Conservation (phyloP, 2,329 filamentous ascomycete species). For the Fusarium sp. region DNA sequence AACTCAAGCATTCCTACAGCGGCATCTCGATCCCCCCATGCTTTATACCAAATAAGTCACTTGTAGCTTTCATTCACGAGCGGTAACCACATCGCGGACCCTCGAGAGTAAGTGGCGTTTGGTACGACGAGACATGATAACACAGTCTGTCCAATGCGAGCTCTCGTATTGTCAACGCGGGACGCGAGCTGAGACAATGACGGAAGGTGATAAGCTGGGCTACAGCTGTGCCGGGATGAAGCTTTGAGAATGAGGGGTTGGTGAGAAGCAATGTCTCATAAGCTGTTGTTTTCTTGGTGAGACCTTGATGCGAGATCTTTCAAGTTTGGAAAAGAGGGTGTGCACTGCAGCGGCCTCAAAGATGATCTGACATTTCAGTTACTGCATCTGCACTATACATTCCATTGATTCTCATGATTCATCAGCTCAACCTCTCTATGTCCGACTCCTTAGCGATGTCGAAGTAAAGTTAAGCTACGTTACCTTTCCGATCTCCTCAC, state of each 20-base stretch:
- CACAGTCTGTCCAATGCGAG: background rate
- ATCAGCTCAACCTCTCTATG: background rate
- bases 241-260: background rate
- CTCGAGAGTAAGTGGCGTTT: constrained; percentile 13
- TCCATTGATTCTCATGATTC: background rate
- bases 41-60: constrained; percentile 20
- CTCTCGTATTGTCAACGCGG: background rate
- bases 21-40: background rate
- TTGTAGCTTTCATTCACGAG: background rate
- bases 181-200: background rate
- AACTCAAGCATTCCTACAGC: background rate
- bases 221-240: background rate
- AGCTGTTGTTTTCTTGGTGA: background rate
- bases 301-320: constrained; percentile 4
- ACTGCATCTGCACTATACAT: accelerated
- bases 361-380: background rate
- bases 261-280: constrained; percentile 11
- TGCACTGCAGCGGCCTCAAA: background rate
- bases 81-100: background rate
- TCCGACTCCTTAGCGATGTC: too few species aligned
- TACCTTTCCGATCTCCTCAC: background rate
- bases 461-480: background rate
- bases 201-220: background rate
- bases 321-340: background rate
- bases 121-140: background rate